phyloP scores from a whole-genome alignment of 805 yeast species.

The Hanseniaspora guilliermondii region DNA sequence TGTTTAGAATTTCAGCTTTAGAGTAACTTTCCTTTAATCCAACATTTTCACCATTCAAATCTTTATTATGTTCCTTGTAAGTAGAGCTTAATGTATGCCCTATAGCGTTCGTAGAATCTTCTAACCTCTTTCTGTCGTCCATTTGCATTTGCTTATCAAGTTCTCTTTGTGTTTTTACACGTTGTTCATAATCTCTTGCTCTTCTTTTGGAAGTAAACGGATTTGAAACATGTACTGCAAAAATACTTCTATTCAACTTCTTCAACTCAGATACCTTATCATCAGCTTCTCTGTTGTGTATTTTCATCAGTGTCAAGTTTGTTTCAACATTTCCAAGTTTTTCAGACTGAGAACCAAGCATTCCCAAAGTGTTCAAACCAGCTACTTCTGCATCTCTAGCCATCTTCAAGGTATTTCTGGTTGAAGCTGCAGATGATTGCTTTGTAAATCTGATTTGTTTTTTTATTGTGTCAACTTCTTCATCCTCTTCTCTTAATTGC shows the following conservation, averaged over 20 bases:
- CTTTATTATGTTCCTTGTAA: constrained; percentile 20
- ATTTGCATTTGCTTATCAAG: constrained; percentile 54
- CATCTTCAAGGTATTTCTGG: constrained; percentile 67
- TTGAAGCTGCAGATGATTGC: constrained; percentile 73
- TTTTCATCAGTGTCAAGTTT: constrained; percentile 61
- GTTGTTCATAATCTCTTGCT: constrained; percentile 59
- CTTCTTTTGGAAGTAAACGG: constrained; percentile 81
- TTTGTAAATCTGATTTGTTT: constrained; percentile 72
- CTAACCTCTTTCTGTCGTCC: constrained; percentile 44
- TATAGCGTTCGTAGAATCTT: constrained; percentile 56
- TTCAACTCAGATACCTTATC: constrained; percentile 69
- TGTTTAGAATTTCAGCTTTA: constrained; percentile 30
- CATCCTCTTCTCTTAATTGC: constrained; percentile 53
- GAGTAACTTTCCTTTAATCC: constrained; percentile 26
- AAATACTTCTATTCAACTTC: constrained; percentile 66
- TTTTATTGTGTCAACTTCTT: constrained; percentile 76
- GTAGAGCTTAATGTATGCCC: constrained; percentile 45
- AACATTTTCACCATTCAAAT: constrained; percentile 23
- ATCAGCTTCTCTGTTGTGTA: constrained; percentile 71
- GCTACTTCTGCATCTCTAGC: constrained; percentile 61
- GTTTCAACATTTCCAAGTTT: constrained; percentile 68
- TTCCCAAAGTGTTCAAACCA: constrained; percentile 74
- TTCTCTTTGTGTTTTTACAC: constrained; percentile 47
- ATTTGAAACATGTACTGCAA: constrained; percentile 67
- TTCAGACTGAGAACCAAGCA: constrained; percentile 90